Conservation (phyloP, 495 filamentous ascomycete species). For the Aspergillus heteromorphus region DNA sequence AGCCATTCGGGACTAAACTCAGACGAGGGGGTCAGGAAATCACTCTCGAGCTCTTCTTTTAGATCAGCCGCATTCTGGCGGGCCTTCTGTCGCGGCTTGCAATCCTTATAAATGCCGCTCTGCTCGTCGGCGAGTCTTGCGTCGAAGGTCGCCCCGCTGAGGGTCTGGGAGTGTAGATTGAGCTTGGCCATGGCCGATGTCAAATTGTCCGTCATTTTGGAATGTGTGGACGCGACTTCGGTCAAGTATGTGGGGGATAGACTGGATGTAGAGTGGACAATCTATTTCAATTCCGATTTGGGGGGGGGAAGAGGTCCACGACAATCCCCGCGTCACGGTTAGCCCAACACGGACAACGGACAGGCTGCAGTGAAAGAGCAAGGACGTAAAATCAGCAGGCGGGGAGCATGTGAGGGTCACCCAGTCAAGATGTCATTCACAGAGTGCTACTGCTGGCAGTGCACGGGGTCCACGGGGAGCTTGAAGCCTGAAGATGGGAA, state of each 20-base stretch:
- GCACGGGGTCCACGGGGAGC: neutral
- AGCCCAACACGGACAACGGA: neutral
- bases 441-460: neutral
- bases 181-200: constrained; percentile 27
- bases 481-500: neutral
- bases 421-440: neutral
- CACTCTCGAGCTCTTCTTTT: constrained; percentile 63
- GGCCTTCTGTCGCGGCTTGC: constrained; percentile 51
- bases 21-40: constrained; percentile 73
- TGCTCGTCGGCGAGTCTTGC: constrained; percentile 31
- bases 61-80: constrained; percentile 48
- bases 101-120: constrained; percentile 21
- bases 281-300: neutral
- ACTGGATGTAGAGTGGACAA: neutral
- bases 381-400: neutral
- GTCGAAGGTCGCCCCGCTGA: constrained; percentile 26
- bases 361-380: neutral
- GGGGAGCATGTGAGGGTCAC: too few species aligned
- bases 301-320: neutral
- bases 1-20: constrained; percentile 79
- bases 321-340: neutral
- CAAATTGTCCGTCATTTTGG: constrained; percentile 24
- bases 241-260: neutral
- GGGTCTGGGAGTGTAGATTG: constrained; percentile 19
- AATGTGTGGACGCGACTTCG: neutral